A percentile compares a stretch with the other conserved stretches of the same genome.
These are phyloP conservation scores for Acorus calamus DNA, from an alignment of 106 monocot species.

Conservation along the genomic window DNA sequence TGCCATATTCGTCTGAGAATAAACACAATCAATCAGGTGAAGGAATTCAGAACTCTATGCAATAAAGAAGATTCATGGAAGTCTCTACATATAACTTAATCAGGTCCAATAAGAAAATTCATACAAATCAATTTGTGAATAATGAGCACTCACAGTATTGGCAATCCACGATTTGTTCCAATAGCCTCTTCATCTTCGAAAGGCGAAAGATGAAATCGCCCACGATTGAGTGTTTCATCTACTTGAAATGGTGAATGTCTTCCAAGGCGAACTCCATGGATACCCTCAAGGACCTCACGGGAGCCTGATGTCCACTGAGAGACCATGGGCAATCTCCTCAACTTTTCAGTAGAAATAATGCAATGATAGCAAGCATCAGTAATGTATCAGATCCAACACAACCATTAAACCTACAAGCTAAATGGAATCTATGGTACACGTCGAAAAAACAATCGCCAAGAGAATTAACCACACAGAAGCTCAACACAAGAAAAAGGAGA, in stretches of 20 bases:
- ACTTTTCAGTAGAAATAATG: no score
- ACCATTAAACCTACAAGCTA: no score
- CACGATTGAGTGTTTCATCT: slow-evolving; percentile 10
- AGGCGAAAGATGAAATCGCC: slow-evolving; percentile 11
- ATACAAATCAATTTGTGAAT: background rate
- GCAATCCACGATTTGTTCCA: slow-evolving; percentile 31
- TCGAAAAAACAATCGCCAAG: no score
- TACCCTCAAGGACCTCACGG: slow-evolving; percentile 32
- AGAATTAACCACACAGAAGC: no score
- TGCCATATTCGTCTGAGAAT: slow-evolving; percentile 57
- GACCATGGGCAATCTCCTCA: no score
- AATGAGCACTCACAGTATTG: slow-evolving; percentile 33
- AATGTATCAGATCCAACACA: no score
- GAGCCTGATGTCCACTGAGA: slow-evolving; percentile 14
- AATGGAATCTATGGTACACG: no score
- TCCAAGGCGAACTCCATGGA: slow-evolving; percentile 55
- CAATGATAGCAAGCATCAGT: no score
- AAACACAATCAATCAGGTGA: background rate
- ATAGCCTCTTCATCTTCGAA: slow-evolving; percentile 10
- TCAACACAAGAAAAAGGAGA: no score
- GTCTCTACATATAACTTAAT: background rate
- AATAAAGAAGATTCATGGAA: no score
- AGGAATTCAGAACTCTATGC: no score
- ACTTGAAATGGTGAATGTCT: slow-evolving; percentile 16
- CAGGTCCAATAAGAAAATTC: background rate